These are phyloP conservation scores for Xylaria flabelliformis DNA, from an alignment of 495 filamentous ascomycete species.

Conservation along the genomic window DNA sequence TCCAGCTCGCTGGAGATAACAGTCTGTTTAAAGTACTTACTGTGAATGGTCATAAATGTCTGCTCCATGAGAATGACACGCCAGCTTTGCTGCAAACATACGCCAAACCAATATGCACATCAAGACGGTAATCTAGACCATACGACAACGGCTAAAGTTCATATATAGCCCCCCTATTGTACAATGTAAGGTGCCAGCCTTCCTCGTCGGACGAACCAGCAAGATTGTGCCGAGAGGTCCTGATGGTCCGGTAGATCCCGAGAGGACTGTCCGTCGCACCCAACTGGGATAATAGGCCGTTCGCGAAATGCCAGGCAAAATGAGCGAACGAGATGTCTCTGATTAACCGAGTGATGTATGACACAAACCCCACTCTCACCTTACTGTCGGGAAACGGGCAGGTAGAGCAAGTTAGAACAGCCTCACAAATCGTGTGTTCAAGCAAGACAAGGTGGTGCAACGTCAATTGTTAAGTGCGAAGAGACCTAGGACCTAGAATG, in stretches of 20 bases:
- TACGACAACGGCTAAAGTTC: constrained; percentile 38
- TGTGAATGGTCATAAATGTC: constrained; percentile 93
- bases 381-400: constrained; percentile 44
- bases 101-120: constrained; percentile 35
- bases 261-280: constrained; percentile 37
- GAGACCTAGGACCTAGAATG: constrained; percentile 26
- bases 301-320: constrained; percentile 35
- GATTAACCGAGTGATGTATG: constrained; percentile 47
- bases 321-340: constrained; percentile 45
- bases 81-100: constrained; percentile 36
- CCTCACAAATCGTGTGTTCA: constrained; percentile 37
- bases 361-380: constrained; percentile 55
- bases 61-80: constrained; percentile 72
- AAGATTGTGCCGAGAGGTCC: constrained; percentile 39
- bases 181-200: constrained; percentile 30
- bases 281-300: constrained; percentile 38
- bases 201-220: background rate
- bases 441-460: constrained; percentile 40
- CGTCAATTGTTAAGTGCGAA: constrained; percentile 26
- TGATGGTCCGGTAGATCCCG: constrained; percentile 40
- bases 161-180: constrained; percentile 37
- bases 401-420: constrained; percentile 26
- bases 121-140: constrained; percentile 31
- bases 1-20: constrained; percentile 23
- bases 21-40: constrained; percentile 55